Base-by-base conservation (phyloP, 192 early-diverging fungal species). In the Umbelopsis sp. region DNA sequence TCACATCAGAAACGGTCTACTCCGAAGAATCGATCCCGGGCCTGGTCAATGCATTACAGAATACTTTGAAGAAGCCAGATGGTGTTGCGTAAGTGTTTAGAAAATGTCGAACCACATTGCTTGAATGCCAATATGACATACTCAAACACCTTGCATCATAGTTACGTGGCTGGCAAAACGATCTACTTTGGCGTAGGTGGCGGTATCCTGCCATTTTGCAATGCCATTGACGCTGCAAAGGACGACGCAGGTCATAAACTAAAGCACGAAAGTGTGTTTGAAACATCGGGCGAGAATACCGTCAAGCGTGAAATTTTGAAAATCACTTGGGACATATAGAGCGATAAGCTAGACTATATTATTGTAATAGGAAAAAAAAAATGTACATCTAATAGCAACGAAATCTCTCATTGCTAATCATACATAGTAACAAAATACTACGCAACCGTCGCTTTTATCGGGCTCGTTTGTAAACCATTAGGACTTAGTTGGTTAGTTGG, bases 171-270 rank as follows among this genome's bases (percentile, higher is more conserved):
- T 18, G 95, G 95, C 69, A 98, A 98, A 72, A 88, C 91, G 0
- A 90, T 91, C 8, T 98, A 98, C 76, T 98, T 98, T 90, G 97
- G 97, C 22, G 94, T 95, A 2, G 87, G 91, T 25, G 97, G 97
- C 7, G 91, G 91, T 20, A 85, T 96, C 33, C 78, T 91, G 18
- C 80, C 89, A 46, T 98, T 98, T 76, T 73, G 87, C 41, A 69
- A 84, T 64, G 78, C 90, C 23, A 86, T 95, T 20, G 72, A 82
- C 22, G 67, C 79, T 27, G 83, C 64, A 13, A 71, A 68, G 23
- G 78, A 80, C 51, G 44, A 61, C 1, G 49, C 72, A 5, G 73
- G 73, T 22, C 58, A 80, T 48, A 69, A 58, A 21, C 48, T 80
- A 46, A 75, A 80, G 35, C 9, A 69, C 0, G 69, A 72, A 20